A percentile compares a stretch with the other conserved stretches of the same genome.
These are phyloP conservation scores for Petunia hybrid DNA, from an alignment of 305 asterid species.

Conservation along the genomic window DNA sequence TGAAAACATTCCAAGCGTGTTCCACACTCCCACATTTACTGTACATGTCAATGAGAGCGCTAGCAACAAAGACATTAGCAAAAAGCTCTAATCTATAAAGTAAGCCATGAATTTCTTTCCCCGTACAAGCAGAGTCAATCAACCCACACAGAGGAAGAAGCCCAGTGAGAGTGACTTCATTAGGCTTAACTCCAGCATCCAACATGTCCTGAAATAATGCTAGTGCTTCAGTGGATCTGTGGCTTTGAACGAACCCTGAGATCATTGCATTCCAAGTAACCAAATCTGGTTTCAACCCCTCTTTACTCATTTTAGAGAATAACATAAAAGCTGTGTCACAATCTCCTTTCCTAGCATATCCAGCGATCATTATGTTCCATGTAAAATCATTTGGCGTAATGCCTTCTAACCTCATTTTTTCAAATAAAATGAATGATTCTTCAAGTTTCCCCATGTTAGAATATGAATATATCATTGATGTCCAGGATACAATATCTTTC, in stretches of 20 bases:
- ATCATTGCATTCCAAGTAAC: constrained; percentile 75
- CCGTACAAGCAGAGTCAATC: constrained; percentile 49
- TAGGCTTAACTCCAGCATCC: constrained; percentile 58
- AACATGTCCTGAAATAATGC: constrained; percentile 54
- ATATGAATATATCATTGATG: constrained; percentile 63
- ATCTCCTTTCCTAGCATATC: constrained; percentile 58
- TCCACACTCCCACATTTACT: constrained; percentile 66
- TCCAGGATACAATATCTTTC: constrained; percentile 73
- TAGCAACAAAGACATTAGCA: constrained; percentile 59
- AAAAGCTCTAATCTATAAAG: constrained; percentile 51
- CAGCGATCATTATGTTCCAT: constrained; percentile 64
- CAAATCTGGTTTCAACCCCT: constrained; percentile 59
- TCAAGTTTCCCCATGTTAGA: constrained; percentile 49
- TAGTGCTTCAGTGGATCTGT: constrained; percentile 53
- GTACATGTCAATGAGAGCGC: constrained; percentile 72
- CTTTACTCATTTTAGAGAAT: constrained; percentile 55
- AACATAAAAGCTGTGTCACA: constrained; percentile 51
- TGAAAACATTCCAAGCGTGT: constrained; percentile 56
- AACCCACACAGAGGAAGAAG: constrained; percentile 62
- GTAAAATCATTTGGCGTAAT: constrained; percentile 58
- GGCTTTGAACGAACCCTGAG: constrained; percentile 65
- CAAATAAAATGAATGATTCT: constrained; percentile 54
- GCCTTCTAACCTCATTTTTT: constrained; percentile 58
- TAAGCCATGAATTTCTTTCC: constrained; percentile 67
- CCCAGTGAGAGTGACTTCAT: constrained; percentile 65